Evolutionary conservation across 108 stramenopile genomes (phyloP), one percentile per base, ranked within the genome.

Genomic region (Nannochloropsis oceanica): DNA sequence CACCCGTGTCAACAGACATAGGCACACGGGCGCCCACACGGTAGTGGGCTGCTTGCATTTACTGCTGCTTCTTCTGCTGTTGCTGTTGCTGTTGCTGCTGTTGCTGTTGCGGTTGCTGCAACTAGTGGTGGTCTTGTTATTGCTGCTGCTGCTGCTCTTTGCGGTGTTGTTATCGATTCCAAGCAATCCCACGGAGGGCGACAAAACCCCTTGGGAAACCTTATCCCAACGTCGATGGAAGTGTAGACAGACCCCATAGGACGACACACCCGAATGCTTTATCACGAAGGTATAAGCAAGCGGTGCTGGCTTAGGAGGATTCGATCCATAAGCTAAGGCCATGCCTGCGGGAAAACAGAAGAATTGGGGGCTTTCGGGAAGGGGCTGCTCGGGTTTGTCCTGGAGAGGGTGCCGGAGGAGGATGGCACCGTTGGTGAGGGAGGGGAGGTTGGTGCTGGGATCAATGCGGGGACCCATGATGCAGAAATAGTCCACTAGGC

Each of bases 401-500:
- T 73, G 22, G 22, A 73, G 22, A n/a, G 59, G 59, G 59, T 73
- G 59, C 10, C 59, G 59, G 59, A 73, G 59, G 22, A 73, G n/a
- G 18, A 73, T 73, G 22, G 59, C 59, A 7, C 59, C 59, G 10
- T 73, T 73, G 59, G 18, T 18, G 59, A 73, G 59, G n/a, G 22
- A n/a, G 59, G 59, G 59, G 59, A 73, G 59, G 22, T n/a, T n/a
- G 22, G 59, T 73, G 2, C 8, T n/a, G 18, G 18, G 22, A n/a
- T 73, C 59, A 10, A 73, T 7, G 59, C 59, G 59, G 59, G 59
- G 59, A 7, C 87, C 82, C 87, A 88, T 84, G 83, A 88, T 84
- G 44, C 84, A 73, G 50, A 88, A 88, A 46, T 88, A 88, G 50
- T 88, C 87, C 42, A 88, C 87, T 3, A 88, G 87, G 50, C 87